A percentile compares a stretch with the other conserved stretches of the same genome.
These are phyloP conservation scores for Schizosaccharomyces japonicus DNA, from an alignment of 805 yeast genomes.

Conservation along the genomic window DNA sequence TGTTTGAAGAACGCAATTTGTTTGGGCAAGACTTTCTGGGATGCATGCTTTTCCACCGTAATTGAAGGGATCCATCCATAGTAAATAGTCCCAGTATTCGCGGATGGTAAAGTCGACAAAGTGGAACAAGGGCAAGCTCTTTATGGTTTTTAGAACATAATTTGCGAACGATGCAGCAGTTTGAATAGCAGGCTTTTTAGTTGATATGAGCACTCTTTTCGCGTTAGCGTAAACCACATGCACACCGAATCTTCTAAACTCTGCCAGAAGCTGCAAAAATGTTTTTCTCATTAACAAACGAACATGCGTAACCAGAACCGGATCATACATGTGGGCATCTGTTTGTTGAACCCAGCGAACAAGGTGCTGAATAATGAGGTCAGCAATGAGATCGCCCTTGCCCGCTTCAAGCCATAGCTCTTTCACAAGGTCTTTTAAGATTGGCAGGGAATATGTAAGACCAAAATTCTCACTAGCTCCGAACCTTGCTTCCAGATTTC, in stretches of 20 bases:
- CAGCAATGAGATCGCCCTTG: constrained; percentile 44
- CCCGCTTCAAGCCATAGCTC: constrained; percentile 88
- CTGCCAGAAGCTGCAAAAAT: constrained; percentile 54
- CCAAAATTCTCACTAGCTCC: constrained; percentile 6
- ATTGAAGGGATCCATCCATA: constrained; percentile 88
- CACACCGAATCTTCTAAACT: constrained; percentile 59
- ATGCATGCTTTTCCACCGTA: constrained; percentile 43
- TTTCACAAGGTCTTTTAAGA: constrained; percentile 51
- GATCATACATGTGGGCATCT: constrained; percentile 50
- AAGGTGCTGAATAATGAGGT: constrained; percentile 55
- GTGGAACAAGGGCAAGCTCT: constrained; percentile 61
- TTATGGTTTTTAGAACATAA: constrained; percentile 49
- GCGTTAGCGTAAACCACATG: constrained; percentile 56
- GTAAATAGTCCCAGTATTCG: constrained; percentile 72
- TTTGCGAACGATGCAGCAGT: constrained; percentile 81
- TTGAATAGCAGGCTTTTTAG: constrained; percentile 55
- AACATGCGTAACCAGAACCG: constrained; percentile 60
- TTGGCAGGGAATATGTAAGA: constrained; percentile 36
- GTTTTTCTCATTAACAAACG: constrained; percentile 70
- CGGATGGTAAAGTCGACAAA: constrained; percentile 51
- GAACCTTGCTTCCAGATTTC: constrained; percentile 7
- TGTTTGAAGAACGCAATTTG: constrained; percentile 18
- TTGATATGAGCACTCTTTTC: constrained; percentile 46
- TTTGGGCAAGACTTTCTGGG: constrained; percentile 13
- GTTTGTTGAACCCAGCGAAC: constrained; percentile 70